These are phyloP conservation scores for Tubosaeta brunneosetosa DNA, from an alignment of 768 basidiomycete species.

Conservation along the genomic window DNA sequence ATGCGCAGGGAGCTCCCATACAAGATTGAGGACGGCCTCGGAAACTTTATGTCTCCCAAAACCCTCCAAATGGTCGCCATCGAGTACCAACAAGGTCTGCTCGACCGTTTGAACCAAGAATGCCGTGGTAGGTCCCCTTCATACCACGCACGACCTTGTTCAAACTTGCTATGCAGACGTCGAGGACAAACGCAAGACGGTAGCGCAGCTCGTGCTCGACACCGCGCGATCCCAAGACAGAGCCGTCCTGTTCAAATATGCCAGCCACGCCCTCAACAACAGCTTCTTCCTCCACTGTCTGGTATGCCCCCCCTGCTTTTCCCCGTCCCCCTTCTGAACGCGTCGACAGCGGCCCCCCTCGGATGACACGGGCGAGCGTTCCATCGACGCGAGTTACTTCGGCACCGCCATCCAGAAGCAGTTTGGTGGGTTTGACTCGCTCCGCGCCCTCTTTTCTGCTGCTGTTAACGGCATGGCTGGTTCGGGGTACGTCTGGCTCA, in stretches of 20 bases:
- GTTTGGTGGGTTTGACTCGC: conserved; percentile 59
- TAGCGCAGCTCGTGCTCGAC: conserved; percentile 69
- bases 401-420: conserved; percentile 30
- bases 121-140: conserved; percentile 52
- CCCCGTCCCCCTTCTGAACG: not conserved
- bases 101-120: conserved; percentile 72
- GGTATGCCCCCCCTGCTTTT: conserved; percentile 45
- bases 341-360: conserved; percentile 32
- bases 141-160: not conserved
- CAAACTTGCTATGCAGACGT: conserved; percentile 39
- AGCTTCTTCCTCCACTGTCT: conserved; percentile 87
- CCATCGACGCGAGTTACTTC: conserved; percentile 14
- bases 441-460: conserved; percentile 74
- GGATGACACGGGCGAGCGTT: conserved; percentile 16
- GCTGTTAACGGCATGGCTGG: conserved; percentile 75
- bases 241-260: conserved; percentile 82
- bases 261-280: conserved; percentile 90
- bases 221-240: conserved; percentile 55
- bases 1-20: conserved; percentile 56
- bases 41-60: conserved; percentile 70
- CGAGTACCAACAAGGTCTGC: conserved; percentile 83
- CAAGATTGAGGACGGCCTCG: conserved; percentile 64
- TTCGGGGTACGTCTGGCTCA: conserved; percentile 86
- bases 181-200: conserved; percentile 47
- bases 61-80: conserved; percentile 67